Evolutionary conservation across 2,329 filamentous ascomycete genomes (phyloP).

Genomic region (Dothideomycetes sp.): DNA sequence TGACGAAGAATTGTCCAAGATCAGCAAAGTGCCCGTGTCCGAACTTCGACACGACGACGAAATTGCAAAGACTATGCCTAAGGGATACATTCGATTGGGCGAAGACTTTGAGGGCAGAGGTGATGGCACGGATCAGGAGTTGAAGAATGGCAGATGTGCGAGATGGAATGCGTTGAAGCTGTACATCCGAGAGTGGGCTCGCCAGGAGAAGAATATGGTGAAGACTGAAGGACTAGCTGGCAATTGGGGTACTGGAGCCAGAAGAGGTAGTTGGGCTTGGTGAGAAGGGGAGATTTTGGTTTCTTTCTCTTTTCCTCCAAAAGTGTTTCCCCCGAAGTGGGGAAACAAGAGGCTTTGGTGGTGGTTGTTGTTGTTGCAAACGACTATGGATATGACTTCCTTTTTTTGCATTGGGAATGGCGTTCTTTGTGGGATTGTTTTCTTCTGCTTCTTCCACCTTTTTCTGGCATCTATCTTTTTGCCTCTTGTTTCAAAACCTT

Average conservation of each 20-base stretch:
- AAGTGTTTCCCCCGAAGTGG: no score
- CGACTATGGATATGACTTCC: no score
- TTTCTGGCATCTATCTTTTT: no score
- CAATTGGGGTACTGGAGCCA: conserved; percentile 34
- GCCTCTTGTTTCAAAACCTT: no score
- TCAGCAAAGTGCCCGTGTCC: conserved; percentile 58
- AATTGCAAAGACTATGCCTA: conserved; percentile 44
- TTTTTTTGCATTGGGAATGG: no score
- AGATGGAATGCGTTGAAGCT: conserved; percentile 75
- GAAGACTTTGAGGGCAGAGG: conserved; percentile 34
- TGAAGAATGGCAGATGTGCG: conserved; percentile 44
- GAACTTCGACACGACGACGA: conserved; percentile 67
- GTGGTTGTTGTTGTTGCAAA: no score
- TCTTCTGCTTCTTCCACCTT: no score
- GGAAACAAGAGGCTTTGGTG: no score
- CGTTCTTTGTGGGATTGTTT: no score
- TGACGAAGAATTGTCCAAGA: conserved; percentile 76
- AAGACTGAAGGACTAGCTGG: conserved; percentile 21
- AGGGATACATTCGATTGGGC: conserved; percentile 61
- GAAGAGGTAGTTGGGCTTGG: conserved; percentile 42
- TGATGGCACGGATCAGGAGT: conserved; percentile 30
- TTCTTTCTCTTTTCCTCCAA: no score
- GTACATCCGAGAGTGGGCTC: conserved; percentile 84
- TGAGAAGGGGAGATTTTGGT: conserved; percentile 9
- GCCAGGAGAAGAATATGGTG: conserved; percentile 68